phyloP scores from a whole-genome alignment of 768 basidiomycete genomes.

The Lentinula edodes region DNA sequence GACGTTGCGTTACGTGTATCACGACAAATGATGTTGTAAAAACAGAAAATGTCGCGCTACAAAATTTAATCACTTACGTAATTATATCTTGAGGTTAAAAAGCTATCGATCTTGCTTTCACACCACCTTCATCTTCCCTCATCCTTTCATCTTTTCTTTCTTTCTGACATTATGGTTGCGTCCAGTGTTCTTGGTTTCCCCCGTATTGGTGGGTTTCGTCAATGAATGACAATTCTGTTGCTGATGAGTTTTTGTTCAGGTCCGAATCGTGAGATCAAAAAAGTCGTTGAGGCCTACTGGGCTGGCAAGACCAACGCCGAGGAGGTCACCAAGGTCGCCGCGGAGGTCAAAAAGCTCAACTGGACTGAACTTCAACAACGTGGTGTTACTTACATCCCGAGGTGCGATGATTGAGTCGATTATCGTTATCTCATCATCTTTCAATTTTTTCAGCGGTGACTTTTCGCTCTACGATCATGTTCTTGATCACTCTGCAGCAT shows the following conservation, averaged over 20 bases:
- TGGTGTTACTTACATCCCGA: constrained; percentile 68
- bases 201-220: constrained; percentile 43
- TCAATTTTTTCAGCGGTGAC: constrained; percentile 65
- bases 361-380: constrained; percentile 63
- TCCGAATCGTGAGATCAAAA: constrained; percentile 70
- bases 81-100: not conserved
- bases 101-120: not conserved
- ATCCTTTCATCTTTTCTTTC: not conserved
- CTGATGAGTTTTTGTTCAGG: constrained; percentile 28
- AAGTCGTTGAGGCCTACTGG: constrained; percentile 83
- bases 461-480: constrained; percentile 99
- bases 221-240: too few species aligned
- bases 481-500: constrained; percentile 91
- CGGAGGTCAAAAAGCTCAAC: constrained; percentile 57
- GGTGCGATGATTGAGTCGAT: constrained; percentile 32
- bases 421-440: constrained; percentile 9
- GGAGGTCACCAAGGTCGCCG: constrained; percentile 60
- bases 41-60: not conserved
- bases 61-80: not conserved
- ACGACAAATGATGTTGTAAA: not conserved
- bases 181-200: constrained; percentile 68
- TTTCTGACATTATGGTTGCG: constrained; percentile 33
- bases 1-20: not conserved
- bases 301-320: constrained; percentile 59
- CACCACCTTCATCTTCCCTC: not conserved